These are phyloP conservation scores for Puccinellia tenuiflora DNA, from an alignment of 176 grass and related monocot genomes.

Conservation along the genomic window DNA sequence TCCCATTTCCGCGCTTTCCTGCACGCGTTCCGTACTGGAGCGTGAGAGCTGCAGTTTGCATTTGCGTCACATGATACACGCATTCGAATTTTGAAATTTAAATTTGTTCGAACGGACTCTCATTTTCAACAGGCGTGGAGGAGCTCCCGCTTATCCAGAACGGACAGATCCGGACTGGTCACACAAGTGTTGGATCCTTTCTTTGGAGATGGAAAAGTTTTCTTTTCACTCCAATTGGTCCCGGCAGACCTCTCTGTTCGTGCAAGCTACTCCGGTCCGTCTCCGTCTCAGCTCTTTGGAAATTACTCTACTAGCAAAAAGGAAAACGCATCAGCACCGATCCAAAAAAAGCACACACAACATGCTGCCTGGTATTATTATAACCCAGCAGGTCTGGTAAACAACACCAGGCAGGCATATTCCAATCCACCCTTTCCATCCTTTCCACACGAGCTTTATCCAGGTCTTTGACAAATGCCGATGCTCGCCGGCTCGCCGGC, in stretches of 20 bases:
- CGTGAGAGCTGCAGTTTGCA: not conserved
- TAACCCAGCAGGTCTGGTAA: not conserved
- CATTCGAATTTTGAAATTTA: not conserved
- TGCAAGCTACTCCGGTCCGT: not conserved
- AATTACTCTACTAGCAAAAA: not conserved
- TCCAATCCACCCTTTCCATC: constrained; percentile 14
- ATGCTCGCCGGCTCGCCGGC: not conserved
- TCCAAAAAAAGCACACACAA: not conserved
- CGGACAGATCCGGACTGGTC: too few relatives aligned
- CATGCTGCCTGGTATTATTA: not conserved
- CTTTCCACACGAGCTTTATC: constrained; percentile 8
- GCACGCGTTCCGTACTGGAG: not conserved
- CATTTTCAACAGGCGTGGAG: not conserved
- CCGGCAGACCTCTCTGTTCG: not conserved
- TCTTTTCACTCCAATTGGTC: not conserved
- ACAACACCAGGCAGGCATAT: not conserved
- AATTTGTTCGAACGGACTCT: not conserved
- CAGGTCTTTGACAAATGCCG: not conserved
- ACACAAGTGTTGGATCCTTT: too few relatives aligned
- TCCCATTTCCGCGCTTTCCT: not conserved
- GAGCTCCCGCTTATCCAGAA: not conserved
- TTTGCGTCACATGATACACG: not conserved
- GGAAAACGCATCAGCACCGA: not conserved
- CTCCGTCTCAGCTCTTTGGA: not conserved
- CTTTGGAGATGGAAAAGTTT: not conserved